These are phyloP conservation scores for Hordeum pubiflorum DNA, from an alignment of 202 grass and related monocot genomes.

Conservation along the genomic window DNA sequence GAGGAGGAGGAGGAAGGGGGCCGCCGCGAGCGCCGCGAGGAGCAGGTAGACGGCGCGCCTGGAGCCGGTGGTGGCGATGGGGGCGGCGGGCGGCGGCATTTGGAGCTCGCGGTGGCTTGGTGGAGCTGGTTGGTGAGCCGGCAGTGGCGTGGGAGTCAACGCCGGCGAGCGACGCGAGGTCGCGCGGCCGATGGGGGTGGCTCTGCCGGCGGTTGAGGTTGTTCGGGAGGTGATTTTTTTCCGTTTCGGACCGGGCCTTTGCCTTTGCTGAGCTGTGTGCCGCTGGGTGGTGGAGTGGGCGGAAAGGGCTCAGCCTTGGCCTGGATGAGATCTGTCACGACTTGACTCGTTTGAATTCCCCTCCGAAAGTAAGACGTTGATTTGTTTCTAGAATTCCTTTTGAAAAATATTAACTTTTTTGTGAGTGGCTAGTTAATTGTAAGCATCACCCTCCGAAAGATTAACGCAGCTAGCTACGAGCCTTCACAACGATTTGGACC, in stretches of 20 bases:
- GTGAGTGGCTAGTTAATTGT: no score
- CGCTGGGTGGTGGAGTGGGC: not conserved
- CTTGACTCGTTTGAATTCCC: no score
- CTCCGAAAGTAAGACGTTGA: no score
- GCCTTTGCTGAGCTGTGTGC: not conserved
- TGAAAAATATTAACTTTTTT: no score
- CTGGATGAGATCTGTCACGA: no score
- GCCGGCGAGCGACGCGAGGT: slow-evolving; percentile 4
- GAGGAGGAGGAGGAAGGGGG: slow-evolving; percentile 43
- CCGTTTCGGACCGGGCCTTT: not conserved
- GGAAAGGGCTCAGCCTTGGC: not conserved
- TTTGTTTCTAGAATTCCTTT: no score
- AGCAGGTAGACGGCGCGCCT: slow-evolving; percentile 41
- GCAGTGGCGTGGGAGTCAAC: slow-evolving; percentile 7
- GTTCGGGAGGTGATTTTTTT: not conserved
- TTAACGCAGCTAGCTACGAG: no score
- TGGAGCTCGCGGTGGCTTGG: not conserved
- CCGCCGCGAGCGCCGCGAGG: slow-evolving; percentile 40
- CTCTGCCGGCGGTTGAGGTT: not conserved
- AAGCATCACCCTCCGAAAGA: no score
- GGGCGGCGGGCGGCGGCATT: slow-evolving; percentile 23
- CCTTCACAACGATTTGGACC: no score
- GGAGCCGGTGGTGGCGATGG: not conserved
- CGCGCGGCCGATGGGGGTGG: not conserved
- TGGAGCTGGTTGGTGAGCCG: not conserved